A percentile compares a stretch with the other conserved stretches of the same genome.
These are phyloP conservation scores for Pichiaceae sp. DNA, from an alignment of 1,139 yeast species.

Conservation along the genomic window DNA sequence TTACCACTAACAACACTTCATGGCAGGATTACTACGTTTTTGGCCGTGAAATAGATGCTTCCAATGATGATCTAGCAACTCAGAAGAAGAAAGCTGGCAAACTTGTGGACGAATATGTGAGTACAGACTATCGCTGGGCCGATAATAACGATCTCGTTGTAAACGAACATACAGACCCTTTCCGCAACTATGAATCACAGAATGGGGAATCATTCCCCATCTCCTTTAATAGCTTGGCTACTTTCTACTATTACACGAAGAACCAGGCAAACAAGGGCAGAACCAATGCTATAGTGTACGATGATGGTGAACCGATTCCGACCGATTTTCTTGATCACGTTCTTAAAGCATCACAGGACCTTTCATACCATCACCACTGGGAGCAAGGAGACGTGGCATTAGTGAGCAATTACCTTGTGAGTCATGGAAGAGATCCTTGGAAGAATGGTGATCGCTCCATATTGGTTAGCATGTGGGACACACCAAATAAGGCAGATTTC, in stretches of 20 bases:
- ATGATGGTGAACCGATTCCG: slow-evolving; percentile 9
- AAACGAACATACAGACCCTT: slow-evolving; percentile 23
- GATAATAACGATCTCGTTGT: slow-evolving; percentile 20
- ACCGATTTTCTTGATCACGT: slow-evolving; percentile 16
- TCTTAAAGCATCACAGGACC: slow-evolving; percentile 14
- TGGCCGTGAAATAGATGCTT: slow-evolving; percentile 20
- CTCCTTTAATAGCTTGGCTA: slow-evolving; percentile 23
- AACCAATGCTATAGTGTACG: slow-evolving; percentile 16
- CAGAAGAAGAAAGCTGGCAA: slow-evolving; percentile 21
- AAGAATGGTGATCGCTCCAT: slow-evolving; percentile 7
- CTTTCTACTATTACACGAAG: slow-evolving; percentile 12
- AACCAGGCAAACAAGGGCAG: slow-evolving; percentile 8
- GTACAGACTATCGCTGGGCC: slow-evolving; percentile 21
- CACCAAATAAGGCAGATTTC: background rate
- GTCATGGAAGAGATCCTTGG: slow-evolving; percentile 23
- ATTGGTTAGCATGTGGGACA: slow-evolving; percentile 11
- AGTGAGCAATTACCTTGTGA: slow-evolving; percentile 26
- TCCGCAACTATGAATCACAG: slow-evolving; percentile 14
- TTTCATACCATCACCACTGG: slow-evolving; percentile 21
- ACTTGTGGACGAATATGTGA: slow-evolving; percentile 17
- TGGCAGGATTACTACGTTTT: slow-evolving; percentile 25
- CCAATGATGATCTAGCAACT: slow-evolving; percentile 14
- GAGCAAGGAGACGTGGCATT: slow-evolving; percentile 25
- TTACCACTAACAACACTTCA: slow-evolving; percentile 11
- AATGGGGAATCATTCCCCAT: slow-evolving; percentile 7